Conservation (phyloP, 208 protist genomes). For the Jaenimonas drosophilae region DNA sequence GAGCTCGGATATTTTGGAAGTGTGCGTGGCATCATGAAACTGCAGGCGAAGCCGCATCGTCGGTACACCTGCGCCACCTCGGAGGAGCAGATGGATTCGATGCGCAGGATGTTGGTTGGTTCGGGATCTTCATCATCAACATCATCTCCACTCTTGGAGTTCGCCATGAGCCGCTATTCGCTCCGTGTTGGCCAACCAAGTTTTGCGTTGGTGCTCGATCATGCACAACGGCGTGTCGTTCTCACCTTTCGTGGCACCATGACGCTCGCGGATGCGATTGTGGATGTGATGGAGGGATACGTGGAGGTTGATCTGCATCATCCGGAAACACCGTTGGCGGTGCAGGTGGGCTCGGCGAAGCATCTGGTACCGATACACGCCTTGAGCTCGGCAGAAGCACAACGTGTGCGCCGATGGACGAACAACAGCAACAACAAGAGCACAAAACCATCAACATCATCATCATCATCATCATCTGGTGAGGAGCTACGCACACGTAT, state of each 20-base stretch:
- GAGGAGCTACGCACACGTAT: conserved; percentile 39
- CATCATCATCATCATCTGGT: background rate
- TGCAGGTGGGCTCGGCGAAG: background rate
- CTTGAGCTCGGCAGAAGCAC: no score
- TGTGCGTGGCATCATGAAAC: conserved; percentile 20
- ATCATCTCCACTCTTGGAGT: conserved; percentile 56
- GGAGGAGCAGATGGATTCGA: conserved; percentile 55
- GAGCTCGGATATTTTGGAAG: conserved; percentile 70
- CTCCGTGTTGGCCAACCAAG: conserved; percentile 30
- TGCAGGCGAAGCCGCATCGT: conserved; percentile 44
- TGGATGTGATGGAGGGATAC: conserved; percentile 50
- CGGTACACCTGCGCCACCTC: conserved; percentile 54
- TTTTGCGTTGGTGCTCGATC: conserved; percentile 57
- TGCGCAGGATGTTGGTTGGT: conserved; percentile 69
- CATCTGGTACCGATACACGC: background rate
- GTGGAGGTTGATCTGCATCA: conserved; percentile 24
- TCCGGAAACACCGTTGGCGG: background rate
- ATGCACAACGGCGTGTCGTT: conserved; percentile 38
- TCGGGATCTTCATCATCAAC: no score
- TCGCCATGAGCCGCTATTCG: conserved; percentile 48
- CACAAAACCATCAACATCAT: no score
- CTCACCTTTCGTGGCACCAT: conserved; percentile 62
- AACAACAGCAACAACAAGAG: no score
- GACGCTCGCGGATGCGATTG: conserved; percentile 43
- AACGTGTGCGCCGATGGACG: no score